phyloP scores from a whole-genome alignment of 208 protist species.

The Spongospora subterranea region DNA sequence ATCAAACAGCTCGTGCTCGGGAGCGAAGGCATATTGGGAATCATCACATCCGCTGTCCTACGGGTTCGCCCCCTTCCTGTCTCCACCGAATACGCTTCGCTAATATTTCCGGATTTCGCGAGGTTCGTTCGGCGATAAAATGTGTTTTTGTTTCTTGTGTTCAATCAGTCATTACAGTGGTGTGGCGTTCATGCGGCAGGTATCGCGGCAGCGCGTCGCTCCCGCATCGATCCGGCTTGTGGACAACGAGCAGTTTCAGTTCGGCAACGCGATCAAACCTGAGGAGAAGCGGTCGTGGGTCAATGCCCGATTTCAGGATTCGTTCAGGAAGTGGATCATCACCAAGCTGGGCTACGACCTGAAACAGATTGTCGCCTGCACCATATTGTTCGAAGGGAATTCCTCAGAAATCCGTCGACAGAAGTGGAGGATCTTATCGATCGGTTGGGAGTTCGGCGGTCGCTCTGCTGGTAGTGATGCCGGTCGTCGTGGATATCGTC shows the following conservation, averaged over 20 bases:
- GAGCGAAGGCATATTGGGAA: conserved; percentile 88
- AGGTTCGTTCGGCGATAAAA: not conserved
- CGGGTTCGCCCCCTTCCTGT: not conserved
- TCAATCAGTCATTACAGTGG: conserved; percentile 27
- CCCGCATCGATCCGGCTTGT: conserved; percentile 72
- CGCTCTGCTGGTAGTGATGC: conserved; percentile 62
- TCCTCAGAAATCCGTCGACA: conserved; percentile 54
- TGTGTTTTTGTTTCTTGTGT: not conserved
- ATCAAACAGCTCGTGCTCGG: conserved; percentile 80
- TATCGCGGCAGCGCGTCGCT: conserved; percentile 58
- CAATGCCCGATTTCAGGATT: not conserved
- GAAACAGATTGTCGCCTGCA: conserved; percentile 66
- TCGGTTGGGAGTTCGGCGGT: conserved; percentile 58
- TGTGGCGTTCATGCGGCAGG: conserved; percentile 72
- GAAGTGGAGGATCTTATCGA: conserved; percentile 62
- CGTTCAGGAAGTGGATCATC: conserved; percentile 31
- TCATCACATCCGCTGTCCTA: conserved; percentile 78
- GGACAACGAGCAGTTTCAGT: conserved; percentile 72
- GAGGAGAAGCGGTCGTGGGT: not conserved
- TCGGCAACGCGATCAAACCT: conserved; percentile 73
- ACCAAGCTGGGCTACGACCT: conserved; percentile 64
- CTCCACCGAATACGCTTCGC: conserved; percentile 72
- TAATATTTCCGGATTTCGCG: conserved; percentile 68
- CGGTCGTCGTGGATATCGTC: conserved; percentile 69
- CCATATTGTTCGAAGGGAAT: conserved; percentile 70